A percentile compares a stretch with the other conserved stretches of the same genome.
Conservation (phyloP, 768 basidiomycete genomes). For the Russula ochroleuca region DNA sequence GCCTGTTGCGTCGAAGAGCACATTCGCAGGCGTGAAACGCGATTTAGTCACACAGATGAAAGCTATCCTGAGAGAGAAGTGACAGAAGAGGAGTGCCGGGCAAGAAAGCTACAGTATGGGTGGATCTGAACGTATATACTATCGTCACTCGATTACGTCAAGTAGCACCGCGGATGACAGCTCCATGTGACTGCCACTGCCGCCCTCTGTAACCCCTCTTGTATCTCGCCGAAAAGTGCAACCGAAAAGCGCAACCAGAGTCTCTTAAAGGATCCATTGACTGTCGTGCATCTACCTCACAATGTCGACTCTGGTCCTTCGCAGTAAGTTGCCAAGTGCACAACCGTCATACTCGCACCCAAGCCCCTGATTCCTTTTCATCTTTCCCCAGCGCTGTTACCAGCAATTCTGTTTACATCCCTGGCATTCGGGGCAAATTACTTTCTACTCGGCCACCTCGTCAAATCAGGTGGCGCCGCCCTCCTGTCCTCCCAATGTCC, state of each 20-base stretch:
- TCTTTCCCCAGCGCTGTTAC: conserved; percentile 18
- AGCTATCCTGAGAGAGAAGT: conserved; percentile 36
- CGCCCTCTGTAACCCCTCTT: no score
- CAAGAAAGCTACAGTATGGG: no score
- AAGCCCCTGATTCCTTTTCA: neutral
- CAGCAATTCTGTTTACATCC: conserved; percentile 18
- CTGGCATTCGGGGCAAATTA: conserved; percentile 12
- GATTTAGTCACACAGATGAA: conserved; percentile 40
- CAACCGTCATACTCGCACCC: neutral
- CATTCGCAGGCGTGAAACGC: conserved; percentile 40
- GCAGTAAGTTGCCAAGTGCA: conserved; percentile 6
- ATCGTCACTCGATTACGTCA: neutral
- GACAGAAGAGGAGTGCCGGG: conserved; percentile 7
- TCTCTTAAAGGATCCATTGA: neutral
- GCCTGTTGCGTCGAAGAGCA: conserved; percentile 39
- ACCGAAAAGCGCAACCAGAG: no score
- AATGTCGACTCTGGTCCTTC: conserved; percentile 8
- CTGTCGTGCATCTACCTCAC: neutral
- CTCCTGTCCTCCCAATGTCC: conserved; percentile 11
- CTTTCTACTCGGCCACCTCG: conserved; percentile 20
- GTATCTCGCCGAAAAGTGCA: neutral
- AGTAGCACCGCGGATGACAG: no score
- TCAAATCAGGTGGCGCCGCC: conserved; percentile 18
- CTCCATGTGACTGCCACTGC: neutral
- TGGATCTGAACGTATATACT: neutral